phyloP scores from a whole-genome alignment of 805 yeast species.

The Yarrowia deformans region DNA sequence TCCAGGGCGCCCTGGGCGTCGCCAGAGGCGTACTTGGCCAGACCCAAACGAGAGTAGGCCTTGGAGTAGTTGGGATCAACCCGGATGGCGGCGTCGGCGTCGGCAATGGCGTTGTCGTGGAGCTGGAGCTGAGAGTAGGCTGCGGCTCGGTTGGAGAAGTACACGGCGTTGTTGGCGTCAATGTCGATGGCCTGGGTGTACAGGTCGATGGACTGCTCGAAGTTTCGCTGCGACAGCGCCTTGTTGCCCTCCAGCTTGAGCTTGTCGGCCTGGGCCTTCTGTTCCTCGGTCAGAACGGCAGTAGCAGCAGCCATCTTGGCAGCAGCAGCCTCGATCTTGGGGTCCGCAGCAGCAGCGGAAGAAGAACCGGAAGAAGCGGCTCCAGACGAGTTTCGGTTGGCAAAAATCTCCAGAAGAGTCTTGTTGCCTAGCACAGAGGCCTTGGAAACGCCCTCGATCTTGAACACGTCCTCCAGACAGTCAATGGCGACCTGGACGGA shows the following conservation, averaged over 20 bases:
- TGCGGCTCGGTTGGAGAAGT: slow-evolving; percentile 94
- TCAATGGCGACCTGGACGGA: slow-evolving; percentile 93
- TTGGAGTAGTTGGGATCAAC: slow-evolving; percentile 83
- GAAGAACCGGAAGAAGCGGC: slow-evolving; percentile 43
- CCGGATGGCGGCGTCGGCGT: slow-evolving; percentile 82
- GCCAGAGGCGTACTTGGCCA: slow-evolving; percentile 94
- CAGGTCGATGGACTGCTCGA: slow-evolving; percentile 70
- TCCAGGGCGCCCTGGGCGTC: slow-evolving; percentile 87
- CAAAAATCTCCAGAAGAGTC: slow-evolving; percentile 59
- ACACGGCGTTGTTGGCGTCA: slow-evolving; percentile 78
- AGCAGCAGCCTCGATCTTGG: slow-evolving; percentile 13
- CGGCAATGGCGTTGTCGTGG: slow-evolving; percentile 78
- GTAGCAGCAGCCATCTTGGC: slow-evolving; percentile 31
- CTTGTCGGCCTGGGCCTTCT: slow-evolving; percentile 79
- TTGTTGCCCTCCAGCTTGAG: slow-evolving; percentile 88
- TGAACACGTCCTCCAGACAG: slow-evolving; percentile 87
- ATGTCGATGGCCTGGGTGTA: slow-evolving; percentile 82
- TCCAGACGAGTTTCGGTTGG: slow-evolving; percentile 44
- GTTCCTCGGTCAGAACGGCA: slow-evolving; percentile 51
- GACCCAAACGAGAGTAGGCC: slow-evolving; percentile 93
- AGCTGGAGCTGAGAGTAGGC: slow-evolving; percentile 83
- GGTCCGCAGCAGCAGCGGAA: slow-evolving; percentile 22
- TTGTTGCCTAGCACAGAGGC: slow-evolving; percentile 48
- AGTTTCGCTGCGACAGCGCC: slow-evolving; percentile 81
- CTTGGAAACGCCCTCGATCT: slow-evolving; percentile 59